Percentiles rank a stretch among this genome's conserved stretches.
Evolutionary conservation across 805 yeast species (phyloP).

Genomic region (Zygotorulaspora sp.): DNA sequence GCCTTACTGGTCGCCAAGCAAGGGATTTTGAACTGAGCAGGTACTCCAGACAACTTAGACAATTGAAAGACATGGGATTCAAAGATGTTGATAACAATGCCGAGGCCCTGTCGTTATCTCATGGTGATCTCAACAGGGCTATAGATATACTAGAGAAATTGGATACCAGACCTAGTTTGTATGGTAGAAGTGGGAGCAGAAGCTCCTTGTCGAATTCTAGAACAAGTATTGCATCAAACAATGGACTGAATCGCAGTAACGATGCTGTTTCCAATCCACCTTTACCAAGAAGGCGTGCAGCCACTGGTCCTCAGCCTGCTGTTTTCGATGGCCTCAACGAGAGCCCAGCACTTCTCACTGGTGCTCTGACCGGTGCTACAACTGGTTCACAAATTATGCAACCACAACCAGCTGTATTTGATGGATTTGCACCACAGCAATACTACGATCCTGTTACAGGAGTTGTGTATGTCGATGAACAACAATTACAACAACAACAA

Average conservation of each 20-base stretch:
- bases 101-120: slow-evolving; percentile 57
- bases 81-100: slow-evolving; percentile 50
- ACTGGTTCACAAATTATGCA: slow-evolving; percentile 22
- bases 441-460: slow-evolving; percentile 72
- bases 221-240: slow-evolving; percentile 5
- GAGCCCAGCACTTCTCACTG: slow-evolving; percentile 12
- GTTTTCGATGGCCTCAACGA: slow-evolving; percentile 33
- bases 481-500: slow-evolving; percentile 43
- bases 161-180: slow-evolving; percentile 39
- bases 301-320: slow-evolving; percentile 34
- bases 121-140: slow-evolving; percentile 59
- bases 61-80: slow-evolving; percentile 53
- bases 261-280: slow-evolving; percentile 26
- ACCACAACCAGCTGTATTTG: slow-evolving; percentile 26
- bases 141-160: slow-evolving; percentile 50
- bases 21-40: slow-evolving; percentile 50
- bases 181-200: slow-evolving; percentile 35
- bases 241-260: too few relatives aligned
- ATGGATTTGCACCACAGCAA: slow-evolving; percentile 45
- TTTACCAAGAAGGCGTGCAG: slow-evolving; percentile 39
- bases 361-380: too few relatives aligned
- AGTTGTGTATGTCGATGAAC: slow-evolving; percentile 60
- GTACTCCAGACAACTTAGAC: slow-evolving; percentile 46
- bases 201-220: slow-evolving; percentile 24
- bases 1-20: slow-evolving; percentile 47